phyloP scores from a whole-genome alignment of 495 filamentous ascomycete species.

The Neurospora hispaniola region DNA sequence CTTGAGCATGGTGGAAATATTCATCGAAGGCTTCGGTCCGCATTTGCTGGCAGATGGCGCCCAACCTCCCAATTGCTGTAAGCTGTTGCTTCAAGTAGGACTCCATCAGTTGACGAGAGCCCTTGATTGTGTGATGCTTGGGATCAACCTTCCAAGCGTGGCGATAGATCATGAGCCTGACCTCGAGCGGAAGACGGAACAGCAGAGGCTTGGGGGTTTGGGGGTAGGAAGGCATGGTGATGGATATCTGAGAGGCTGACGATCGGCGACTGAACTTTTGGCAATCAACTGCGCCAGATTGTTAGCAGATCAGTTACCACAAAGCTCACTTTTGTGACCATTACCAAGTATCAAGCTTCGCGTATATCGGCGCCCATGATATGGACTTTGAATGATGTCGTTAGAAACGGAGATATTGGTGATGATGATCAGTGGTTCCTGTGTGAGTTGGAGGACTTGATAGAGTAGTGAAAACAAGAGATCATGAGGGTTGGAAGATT shows the following conservation, averaged over 20 bases:
- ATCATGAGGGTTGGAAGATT: neutral
- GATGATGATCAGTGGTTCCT: neutral
- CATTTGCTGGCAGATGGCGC: neutral
- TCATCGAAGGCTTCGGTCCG: neutral
- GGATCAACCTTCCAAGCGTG: neutral
- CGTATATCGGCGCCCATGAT: neutral
- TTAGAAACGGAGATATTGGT: neutral
- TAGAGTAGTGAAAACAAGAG: neutral
- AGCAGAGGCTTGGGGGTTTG: neutral
- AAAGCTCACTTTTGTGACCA: neutral
- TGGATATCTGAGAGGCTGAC: neutral
- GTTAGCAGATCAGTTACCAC: neutral
- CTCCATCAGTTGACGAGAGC: neutral
- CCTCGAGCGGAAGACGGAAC: neutral
- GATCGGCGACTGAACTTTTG: neutral
- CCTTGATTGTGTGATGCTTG: neutral
- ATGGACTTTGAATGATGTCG: neutral
- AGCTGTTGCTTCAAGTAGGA: neutral
- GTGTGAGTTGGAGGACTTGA: neutral
- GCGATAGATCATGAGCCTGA: neutral
- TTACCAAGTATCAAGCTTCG: neutral
- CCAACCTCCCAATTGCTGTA: neutral
- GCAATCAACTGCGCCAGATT: neutral
- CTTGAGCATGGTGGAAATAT: neutral
- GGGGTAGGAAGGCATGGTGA: neutral